phyloP scores from a whole-genome alignment of 148 eudicot species.

The Diospyros kaki region DNA sequence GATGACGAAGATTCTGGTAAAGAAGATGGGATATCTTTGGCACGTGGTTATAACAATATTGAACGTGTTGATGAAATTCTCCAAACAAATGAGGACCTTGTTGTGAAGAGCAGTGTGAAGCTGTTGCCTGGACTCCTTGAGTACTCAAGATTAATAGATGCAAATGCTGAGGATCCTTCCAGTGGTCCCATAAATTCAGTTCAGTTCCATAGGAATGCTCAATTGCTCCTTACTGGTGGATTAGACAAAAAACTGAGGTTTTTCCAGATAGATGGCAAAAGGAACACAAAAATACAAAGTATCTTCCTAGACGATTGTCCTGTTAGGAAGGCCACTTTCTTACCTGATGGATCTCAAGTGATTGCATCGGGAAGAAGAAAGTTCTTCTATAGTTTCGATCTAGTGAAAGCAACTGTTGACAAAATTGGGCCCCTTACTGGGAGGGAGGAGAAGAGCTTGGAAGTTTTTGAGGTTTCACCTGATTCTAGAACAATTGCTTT shows the following conservation, averaged over 20 bases:
- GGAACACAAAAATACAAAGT: constrained; percentile 66
- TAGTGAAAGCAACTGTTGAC: constrained; percentile 67
- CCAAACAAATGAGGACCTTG: constrained; percentile 62
- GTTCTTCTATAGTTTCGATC: constrained; percentile 76
- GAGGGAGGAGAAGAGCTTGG: constrained; percentile 90
- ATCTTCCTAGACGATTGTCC: constrained; percentile 86
- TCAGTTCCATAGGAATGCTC: constrained; percentile 86
- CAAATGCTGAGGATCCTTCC: constrained; percentile 65
- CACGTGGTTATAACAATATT: constrained; percentile 30
- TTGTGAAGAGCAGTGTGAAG: constrained; percentile 54
- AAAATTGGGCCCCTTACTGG: constrained; percentile 78
- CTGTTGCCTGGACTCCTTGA: constrained; percentile 74
- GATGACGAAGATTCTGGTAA: constrained; percentile 66
- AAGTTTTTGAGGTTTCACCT: constrained; percentile 80
- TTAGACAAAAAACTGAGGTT: constrained; percentile 66
- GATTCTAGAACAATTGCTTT: constrained; percentile 90
- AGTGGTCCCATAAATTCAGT: constrained; percentile 60
- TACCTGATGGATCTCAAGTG: constrained; percentile 89
- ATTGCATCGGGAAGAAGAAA: constrained; percentile 78
- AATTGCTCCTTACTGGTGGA: constrained; percentile 80
- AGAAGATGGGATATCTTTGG: constrained; percentile 36
- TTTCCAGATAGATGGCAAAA: constrained; percentile 89
- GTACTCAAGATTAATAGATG: constrained; percentile 66
- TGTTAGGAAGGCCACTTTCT: constrained; percentile 63
- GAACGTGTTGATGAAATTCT: constrained; percentile 50